Base-by-base conservation (phyloP, 768 basidiomycete genomes). In the Pulveroboletus sp. region DNA sequence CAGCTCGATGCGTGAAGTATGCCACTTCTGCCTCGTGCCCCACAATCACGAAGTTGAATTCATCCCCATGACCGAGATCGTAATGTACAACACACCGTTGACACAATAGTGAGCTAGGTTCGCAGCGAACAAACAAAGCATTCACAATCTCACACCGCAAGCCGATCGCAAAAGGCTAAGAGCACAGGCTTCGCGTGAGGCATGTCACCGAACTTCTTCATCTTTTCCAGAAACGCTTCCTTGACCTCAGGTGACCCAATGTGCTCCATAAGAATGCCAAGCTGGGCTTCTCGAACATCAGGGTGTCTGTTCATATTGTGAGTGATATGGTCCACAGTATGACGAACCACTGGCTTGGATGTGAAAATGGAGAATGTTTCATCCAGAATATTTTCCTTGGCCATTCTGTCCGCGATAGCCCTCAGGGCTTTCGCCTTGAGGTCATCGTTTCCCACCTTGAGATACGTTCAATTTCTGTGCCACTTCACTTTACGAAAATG, bases 301-400 rank as follows among this genome's bases (percentile, higher is more conserved):
- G 41, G 39, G 12, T 56, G 29, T 46, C 55, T 57, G 23, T 34
- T 34, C 38, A 31, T 9, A 24, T 10, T 35, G 29, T 52, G 32
- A 56, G 39, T n/a, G 14, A 31, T n/a, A n/a, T 2, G 6, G 7
- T 5, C 40, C 19, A 4, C 5, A 2, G 8, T 7, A 34, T 19
- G 40, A 39, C 12, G 34, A 23, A 16, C 8, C 38, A 43, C 58
- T 39, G 1, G 62, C 61, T 53, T 58, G 43, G 59, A 62, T 17
- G 65, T 57, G 43, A 66, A 66, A 20, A 45, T 33, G n/a, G 67
- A 68, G 38, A 66, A 58, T 3, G 51, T 37, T 47, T 68, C 67
- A 11, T 55, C 52, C 11, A 66, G 16, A 2, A 64, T 45, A 31
- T 68, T 66, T 31, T 5, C 23, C 24, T 48, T n/a, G 9, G 44